phyloP scores from a whole-genome alignment of 1,284 basidiomycete species.

The Irpex sp. region DNA sequence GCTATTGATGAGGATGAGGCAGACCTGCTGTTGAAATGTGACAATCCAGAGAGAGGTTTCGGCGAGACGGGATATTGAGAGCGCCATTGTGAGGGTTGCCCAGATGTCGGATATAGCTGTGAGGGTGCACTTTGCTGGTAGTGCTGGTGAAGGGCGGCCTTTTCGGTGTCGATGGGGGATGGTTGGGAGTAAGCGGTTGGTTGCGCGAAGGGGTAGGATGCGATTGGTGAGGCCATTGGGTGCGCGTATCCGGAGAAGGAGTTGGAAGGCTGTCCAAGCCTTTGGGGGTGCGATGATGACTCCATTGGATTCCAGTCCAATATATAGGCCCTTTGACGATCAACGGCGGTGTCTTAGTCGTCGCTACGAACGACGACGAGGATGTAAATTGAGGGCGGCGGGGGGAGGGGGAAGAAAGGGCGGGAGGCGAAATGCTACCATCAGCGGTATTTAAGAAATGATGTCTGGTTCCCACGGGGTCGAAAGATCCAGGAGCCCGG shows the following conservation, averaged over 20 bases:
- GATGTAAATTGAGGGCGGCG: not conserved
- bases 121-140: not conserved
- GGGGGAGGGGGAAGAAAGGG: not conserved
- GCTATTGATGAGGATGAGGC: slow-evolving; percentile 23
- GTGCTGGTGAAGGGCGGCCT: slow-evolving; percentile 16
- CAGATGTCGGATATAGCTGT: slow-evolving; percentile 9
- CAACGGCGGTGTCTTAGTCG: slow-evolving; percentile 3
- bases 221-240: slow-evolving; percentile 18
- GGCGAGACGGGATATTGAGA: slow-evolving; percentile 19
- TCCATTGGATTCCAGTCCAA: slow-evolving; percentile 33
- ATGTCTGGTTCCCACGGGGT: slow-evolving; percentile 9
- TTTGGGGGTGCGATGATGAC: slow-evolving; percentile 18
- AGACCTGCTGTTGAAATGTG: slow-evolving; percentile 26
- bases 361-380: slow-evolving; percentile 1
- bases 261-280: slow-evolving; percentile 23
- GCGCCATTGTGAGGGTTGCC: slow-evolving; percentile 6
- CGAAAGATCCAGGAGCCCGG: slow-evolving; percentile 1
- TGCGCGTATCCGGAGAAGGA: slow-evolving; percentile 13
- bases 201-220: slow-evolving; percentile 9
- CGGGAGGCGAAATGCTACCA: slow-evolving; percentile 10
- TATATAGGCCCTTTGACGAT: slow-evolving; percentile 5
- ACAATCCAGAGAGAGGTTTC: slow-evolving; percentile 9
- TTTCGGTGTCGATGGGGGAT: slow-evolving; percentile 16
- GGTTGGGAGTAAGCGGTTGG: slow-evolving; percentile 13
- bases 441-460: slow-evolving; percentile 6